Evolutionary conservation across 495 filamentous ascomycete genomes (phyloP), one percentile per base, ranked within the genome.

Genomic region (Penicillium simplicissimum): DNA sequence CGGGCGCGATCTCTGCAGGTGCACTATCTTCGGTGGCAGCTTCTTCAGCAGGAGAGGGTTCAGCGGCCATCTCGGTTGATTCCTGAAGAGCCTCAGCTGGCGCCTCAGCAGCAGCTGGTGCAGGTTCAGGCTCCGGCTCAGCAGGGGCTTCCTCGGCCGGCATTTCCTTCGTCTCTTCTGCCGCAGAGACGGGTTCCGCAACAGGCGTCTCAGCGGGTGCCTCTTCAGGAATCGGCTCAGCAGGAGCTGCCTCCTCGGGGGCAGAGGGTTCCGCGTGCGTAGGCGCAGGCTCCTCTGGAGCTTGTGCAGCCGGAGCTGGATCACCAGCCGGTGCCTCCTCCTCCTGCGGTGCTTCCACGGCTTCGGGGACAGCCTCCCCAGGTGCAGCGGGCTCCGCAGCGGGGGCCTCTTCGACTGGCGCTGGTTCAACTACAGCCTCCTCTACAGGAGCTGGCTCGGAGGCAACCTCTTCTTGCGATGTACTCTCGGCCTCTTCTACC

Each of bases 1-100:
- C 71, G 7, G 55, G 57, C 15, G 25, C 61, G 25, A 56, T 21
- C 35, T 68, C 63, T 63, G 40, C 57, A 34, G 42, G 35, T 15
- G 61, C 11, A 14, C 40, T 23, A 13, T 57, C 59, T 43, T 57
- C 62, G 0, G 48, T 38, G 2, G 61, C 47, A 17, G 55, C 33
- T 31, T 61, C 58, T 13, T 35, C 51, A n/a, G 33, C 33, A 52
- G 61, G 36, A 40, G 40, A 35, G 54, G 58, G 51, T 17, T 63
- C 60, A 31, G 58, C 52, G 37, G 55, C 38, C 23, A 36, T 15
- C 21, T 61, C 66, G 19, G 35, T 59, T 36, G 59, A 8, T 47
- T 56, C 48, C 4, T 55, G 35, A 2, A 38, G 33, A 28, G 64
- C 15, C 28, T 62, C 58, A 9, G 31, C 42, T 13, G n/a, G 49